Base-by-base conservation (phyloP, 805 yeast genomes). In the Monosporozyma aquatica region DNA sequence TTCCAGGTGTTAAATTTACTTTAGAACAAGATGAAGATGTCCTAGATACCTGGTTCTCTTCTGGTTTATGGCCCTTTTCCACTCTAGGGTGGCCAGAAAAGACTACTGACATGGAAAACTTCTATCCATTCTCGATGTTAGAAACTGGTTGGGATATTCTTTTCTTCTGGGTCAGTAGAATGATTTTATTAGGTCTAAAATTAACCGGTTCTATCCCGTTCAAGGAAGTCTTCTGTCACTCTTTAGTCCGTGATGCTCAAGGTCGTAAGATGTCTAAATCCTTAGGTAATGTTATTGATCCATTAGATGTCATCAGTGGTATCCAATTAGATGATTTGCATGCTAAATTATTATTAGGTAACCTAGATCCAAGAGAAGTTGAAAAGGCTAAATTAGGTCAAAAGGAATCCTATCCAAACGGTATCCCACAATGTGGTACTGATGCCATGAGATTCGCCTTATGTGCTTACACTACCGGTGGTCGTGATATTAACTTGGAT, bases 71-170 rank as follows among this genome's bases (percentile, higher is more conserved):
- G 97, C 97, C 98, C 46, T 81, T 92, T 62, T 82, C 95, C 41
- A 92, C 96, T 44, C 69, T 92, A 51, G 97, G 97, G 38, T 92
- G 97, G 97, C 98, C 98, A 59, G 68, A 79, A 46, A 68, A 76
- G 60, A 74, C 89, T 42, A 56, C 64, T 41, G 98, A 92, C 62
- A 66, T 87, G 74, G 72, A 76, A 54, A 67, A 67, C 41, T 92
- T 86, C 68, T 82, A 78, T 59, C 97, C 98, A 53, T 82, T 87
- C 80, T 80, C 94, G 22, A 71, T 92, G 83, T 71, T 92, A 58
- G 98, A 92, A 69, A 92, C 98, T 40, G 98, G 98, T 55, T 92
- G 98, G 98, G 98, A 90, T 71, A 90, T 90, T 61, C 72, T 92
- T 61, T 92, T 92, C 78, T 92, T 92, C 82, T 92, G 98, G 98